Evolutionary conservation across 306 rosid genomes (phyloP), one percentile per base, ranked within the genome.

Genomic region (Echinosophora koreensis): DNA sequence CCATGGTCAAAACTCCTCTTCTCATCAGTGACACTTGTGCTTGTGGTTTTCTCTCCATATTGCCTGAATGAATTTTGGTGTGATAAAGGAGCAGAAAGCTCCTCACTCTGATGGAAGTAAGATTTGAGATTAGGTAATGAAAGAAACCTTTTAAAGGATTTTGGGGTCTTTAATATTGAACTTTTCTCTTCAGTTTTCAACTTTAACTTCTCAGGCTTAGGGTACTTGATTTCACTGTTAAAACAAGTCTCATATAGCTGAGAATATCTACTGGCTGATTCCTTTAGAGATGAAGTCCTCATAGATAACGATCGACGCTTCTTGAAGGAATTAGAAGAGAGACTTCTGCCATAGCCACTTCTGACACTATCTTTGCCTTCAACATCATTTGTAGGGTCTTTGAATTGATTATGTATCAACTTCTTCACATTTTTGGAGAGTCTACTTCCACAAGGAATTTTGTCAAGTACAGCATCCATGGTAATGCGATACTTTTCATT

Each of bases 401-500:
- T 76, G 46, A 56, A 72, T 3, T 35, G 58, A 6, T 66, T 69
- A 34, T 71, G 56, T 5, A 82, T 61, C 11, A 74, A 63, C 66
- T 64, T 81, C 80, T 61, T 85, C 6, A 76, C 42, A 28, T 72
- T 85, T 8, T 71, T 76, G 0, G 87, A 65, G 67, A 79, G 4
- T 27, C 63, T 86, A 8, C 74, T 77, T 38, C 92, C 97, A 1
- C 49, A 81, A 75, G 98, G 97, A 82, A 93, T 74, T 80, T 89
- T 93, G 77, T 93, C 92, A 47, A 88, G 79, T 49, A 91, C 47
- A 17, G 85, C 89, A 52, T 93, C 98, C 97, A 85, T 89, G 44
- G 95, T 35, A 52, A 91, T 88, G 39, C 89, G 82, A 34, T 22
- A 60, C 80, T 83, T 89, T 72, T 89, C 95, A 8, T 83, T 80